Evolutionary conservation across 768 basidiomycete genomes (phyloP), one percentile per base, ranked within the genome.

Genomic region (Lepiota brunneoincarnata): DNA sequence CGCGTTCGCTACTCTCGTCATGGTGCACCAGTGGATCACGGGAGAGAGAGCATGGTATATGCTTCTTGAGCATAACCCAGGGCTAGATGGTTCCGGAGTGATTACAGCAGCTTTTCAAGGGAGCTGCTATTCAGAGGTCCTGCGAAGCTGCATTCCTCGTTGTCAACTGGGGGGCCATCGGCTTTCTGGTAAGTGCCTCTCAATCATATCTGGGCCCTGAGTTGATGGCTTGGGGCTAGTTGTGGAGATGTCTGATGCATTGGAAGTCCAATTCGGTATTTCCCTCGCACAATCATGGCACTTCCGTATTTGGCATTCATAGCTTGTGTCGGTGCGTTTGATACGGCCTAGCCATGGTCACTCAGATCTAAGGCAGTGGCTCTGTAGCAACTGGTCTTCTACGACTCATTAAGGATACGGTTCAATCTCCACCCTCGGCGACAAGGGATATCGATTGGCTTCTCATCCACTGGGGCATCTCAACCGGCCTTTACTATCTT

Each of bases 211-310:
- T 11, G 4, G 18, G n/a, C 10, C 21, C 31, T 5, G 35, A 12
- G 10, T 28, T 40, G 39, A 28, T 23, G 6, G 4, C 7, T 3
- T 23, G 18, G 17, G 7, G 26, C 21, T 23, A 54, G 53, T 24
- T 54, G 31, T 54, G 53, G 53, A 45, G 53, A 12, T 54, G 53
- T n/a, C 11, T 40, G n/a, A 10, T 54, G 18, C 37, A 54, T 23
- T 54, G 45, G 45, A 54, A 54, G 26, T 20, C 48, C 9, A 38
- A 35, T 10, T 54, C 53, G 5, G 15, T 34, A 9, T 54, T 54
- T 26, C 53, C 53, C 7, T 54, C 26, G 15, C 20, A 54, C 6
- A 38, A 17, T 54, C 31, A 48, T 54, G 46, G 40, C 38, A 31
- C 5, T 54, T 2, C 53, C 53, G 18, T 54, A 45, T 18, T 15